Conservation (phyloP, 352 stramenopile species). For the Globisporangium heterothallicum region DNA sequence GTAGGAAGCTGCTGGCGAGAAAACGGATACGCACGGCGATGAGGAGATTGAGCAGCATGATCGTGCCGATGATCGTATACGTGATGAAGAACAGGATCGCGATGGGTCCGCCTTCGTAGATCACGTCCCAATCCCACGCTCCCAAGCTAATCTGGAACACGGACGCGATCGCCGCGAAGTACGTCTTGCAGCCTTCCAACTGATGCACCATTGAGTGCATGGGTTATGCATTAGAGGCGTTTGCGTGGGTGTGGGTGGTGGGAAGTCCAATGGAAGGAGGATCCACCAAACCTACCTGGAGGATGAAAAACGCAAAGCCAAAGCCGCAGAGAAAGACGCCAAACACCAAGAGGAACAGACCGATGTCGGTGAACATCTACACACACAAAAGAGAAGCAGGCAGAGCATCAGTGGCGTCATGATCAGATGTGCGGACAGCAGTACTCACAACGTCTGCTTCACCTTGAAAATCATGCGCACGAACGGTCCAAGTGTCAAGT, state of each 20-base stretch:
- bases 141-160: conserved; percentile 74
- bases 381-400: background rate
- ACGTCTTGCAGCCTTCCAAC: conserved; percentile 66
- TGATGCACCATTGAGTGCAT: no score
- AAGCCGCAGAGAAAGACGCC: conserved; percentile 69
- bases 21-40: conserved; percentile 66
- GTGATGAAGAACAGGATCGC: conserved; percentile 65
- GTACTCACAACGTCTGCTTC: background rate
- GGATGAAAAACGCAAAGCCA: conserved; percentile 77
- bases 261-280: background rate
- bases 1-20: no score
- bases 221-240: background rate
- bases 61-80: conserved; percentile 73
- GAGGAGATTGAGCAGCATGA: conserved; percentile 79
- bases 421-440: no score
- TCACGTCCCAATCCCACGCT: conserved; percentile 69
- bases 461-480: conserved; percentile 86
- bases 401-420: background rate
- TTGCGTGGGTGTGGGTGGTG: background rate
- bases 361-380: conserved; percentile 80
- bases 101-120: conserved; percentile 63
- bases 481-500: conserved; percentile 59
- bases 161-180: conserved; percentile 45
- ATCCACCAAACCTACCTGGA: conserved; percentile 41
- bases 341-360: conserved; percentile 72